Conservation (phyloP, 192 early-diverging fungal species). For the Coemansia sp. region DNA sequence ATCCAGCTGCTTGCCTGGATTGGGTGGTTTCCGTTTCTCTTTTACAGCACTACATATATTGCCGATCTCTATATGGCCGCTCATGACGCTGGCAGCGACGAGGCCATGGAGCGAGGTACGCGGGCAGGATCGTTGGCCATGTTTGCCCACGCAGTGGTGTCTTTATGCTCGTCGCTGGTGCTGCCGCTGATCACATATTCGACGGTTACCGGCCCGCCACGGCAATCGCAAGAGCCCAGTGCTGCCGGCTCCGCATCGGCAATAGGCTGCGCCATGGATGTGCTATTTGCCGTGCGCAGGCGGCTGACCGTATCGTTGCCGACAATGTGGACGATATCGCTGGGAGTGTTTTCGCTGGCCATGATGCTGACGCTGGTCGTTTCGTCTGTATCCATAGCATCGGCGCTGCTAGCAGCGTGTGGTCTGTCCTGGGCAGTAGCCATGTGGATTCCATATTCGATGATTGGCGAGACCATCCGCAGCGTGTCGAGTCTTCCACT, state of each 20-base stretch:
- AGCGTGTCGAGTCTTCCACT: not conserved
- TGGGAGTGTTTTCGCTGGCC: constrained; percentile 62
- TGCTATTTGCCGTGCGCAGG: constrained; percentile 13
- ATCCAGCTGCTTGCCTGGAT: constrained; percentile 95
- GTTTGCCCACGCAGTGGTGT: constrained; percentile 71
- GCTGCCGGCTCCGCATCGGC: not conserved
- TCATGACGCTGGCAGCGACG: constrained; percentile 13
- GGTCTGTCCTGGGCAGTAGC: constrained; percentile 88
- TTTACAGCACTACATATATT: constrained; percentile 69
- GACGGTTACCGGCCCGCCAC: constrained; percentile 1
- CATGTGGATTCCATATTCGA: constrained; percentile 90
- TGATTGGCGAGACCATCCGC: constrained; percentile 69
- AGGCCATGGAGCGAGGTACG: constrained; percentile 57
- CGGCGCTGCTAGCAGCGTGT: constrained; percentile 64
- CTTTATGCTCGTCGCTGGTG: constrained; percentile 54
- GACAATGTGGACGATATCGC: constrained; percentile 69
- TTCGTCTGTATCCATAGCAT: constrained; percentile 57
- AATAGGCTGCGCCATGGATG: not conserved
- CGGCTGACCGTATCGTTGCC: constrained; percentile 35
- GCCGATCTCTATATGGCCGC: constrained; percentile 40
- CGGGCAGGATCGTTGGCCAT: constrained; percentile 85
- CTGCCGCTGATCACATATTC: constrained; percentile 48
- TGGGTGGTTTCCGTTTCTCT: constrained; percentile 95
- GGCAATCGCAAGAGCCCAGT: not conserved
- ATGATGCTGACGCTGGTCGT: constrained; percentile 70